Conservation (phyloP, 2,329 filamentous ascomycete species). For the Alternaria brassicae region DNA sequence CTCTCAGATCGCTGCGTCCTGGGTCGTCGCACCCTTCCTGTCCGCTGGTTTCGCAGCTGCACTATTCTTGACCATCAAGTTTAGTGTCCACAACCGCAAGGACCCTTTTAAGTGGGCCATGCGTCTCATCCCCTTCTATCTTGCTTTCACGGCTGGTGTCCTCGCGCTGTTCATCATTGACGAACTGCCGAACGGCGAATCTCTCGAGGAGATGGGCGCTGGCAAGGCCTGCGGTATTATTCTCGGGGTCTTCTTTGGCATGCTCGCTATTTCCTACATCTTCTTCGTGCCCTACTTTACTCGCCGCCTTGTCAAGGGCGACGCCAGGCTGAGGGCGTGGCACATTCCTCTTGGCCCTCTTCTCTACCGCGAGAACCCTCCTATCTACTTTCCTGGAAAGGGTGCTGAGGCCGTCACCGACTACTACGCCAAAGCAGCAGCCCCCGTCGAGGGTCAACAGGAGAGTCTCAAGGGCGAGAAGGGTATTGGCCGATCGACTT, state of each 20-base stretch:
- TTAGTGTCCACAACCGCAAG: constrained; percentile 57
- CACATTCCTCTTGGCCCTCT: constrained; percentile 49
- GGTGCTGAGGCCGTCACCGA: constrained; percentile 48
- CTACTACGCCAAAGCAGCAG: constrained; percentile 50
- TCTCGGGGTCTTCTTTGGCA: constrained; percentile 36
- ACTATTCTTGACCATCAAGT: constrained; percentile 60
- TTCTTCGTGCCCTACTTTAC: constrained; percentile 42
- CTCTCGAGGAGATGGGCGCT: constrained; percentile 39
- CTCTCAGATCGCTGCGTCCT: constrained; percentile 53
- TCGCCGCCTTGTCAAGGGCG: constrained; percentile 36
- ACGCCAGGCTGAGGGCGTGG: constrained; percentile 35
- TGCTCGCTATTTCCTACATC: constrained; percentile 32
- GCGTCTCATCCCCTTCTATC: constrained; percentile 58
- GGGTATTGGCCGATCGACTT: neutral
- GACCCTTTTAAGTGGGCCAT: constrained; percentile 60
- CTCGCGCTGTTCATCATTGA: constrained; percentile 67
- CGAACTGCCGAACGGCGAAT: constrained; percentile 49
- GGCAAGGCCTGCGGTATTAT: constrained; percentile 40
- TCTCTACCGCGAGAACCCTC: constrained; percentile 52
- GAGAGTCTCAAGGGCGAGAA: constrained; percentile 18
- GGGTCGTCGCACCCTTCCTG: constrained; percentile 59
- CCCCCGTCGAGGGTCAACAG: constrained; percentile 17
- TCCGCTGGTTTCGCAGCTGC: constrained; percentile 58
- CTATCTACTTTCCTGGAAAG: constrained; percentile 52
- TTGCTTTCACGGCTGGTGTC: constrained; percentile 57